Base-by-base conservation (phyloP, 1,139 yeast species). In the Wickerhamomyces sp. region DNA sequence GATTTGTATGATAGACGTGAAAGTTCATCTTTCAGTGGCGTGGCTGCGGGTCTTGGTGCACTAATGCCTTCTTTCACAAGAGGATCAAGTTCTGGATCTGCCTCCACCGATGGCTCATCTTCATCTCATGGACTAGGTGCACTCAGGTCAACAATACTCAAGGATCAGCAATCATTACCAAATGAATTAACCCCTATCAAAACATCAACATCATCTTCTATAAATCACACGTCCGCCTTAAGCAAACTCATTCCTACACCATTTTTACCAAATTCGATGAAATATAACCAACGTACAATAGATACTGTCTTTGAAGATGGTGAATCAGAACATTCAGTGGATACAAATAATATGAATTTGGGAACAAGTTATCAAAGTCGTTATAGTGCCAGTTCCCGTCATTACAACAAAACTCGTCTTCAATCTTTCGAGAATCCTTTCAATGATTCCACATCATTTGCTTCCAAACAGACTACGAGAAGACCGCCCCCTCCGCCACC, bases 301-400 rank as follows among this genome's bases (percentile, higher is more conserved):
- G 60, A 57, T 27, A 57, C 61, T 0, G 60, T 57, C 20, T 47
- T 51, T 36, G 61, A 57, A 39, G 61, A 55, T 24, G 40, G 52
- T 4, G 55, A 47, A 33, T 28, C 46, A 3, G 41, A 36, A 19
- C 14, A 27, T 12, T 40, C 47, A 14, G 18, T 34, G 15, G 15
- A 15, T 7, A 13, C 31, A 16, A 21, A 32, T n/a, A n/a, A n/a
- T 7, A 18, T 19, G 3, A 27, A 31, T 8, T 28, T 21, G 17
- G 20, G 13, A 13, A 17, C 42, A 13, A 31, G 7, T 34, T 27
- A 25, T 24, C 36, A 17, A 32, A 37, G 17, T 25, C 26, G 14
- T 17, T 36, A 16, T 37, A 25, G 20, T 16, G 28, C 39, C 22
- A 45, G 40, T n/a, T 29, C 48, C 9, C 35, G 42, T 15, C 35